These are phyloP conservation scores for Micractinium conductrix DNA, from an alignment of 139 green algal species.

Conservation along the genomic window DNA sequence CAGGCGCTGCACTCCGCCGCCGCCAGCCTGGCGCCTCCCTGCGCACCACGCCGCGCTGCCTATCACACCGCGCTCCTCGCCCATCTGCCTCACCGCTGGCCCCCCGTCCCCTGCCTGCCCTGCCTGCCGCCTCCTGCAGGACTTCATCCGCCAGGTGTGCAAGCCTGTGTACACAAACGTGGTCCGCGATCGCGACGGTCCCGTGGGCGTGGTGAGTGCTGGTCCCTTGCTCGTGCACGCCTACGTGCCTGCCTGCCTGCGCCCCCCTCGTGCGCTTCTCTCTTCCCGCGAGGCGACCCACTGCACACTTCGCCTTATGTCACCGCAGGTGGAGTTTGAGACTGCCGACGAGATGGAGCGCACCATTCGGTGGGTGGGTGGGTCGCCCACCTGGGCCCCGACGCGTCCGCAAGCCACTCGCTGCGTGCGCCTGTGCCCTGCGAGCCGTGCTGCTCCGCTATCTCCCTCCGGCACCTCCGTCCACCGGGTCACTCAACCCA, in stretches of 20 bases:
- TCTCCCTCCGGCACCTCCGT: neutral
- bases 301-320: too few relatives aligned
- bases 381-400: too few relatives aligned
- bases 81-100: neutral
- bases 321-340: slow-evolving; percentile 80
- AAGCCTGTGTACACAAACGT: slow-evolving; percentile 82
- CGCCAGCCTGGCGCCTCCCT: too few relatives aligned
- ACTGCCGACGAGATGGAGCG: slow-evolving; percentile 61
- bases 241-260: too few relatives aligned
- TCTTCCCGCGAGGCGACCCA: too few relatives aligned
- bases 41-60: too few relatives aligned
- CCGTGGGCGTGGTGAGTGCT: slow-evolving; percentile 66
- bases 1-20: too few relatives aligned
- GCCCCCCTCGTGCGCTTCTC: too few relatives aligned
- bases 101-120: too few relatives aligned
- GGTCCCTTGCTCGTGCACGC: too few relatives aligned
- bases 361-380: slow-evolving; percentile 41
- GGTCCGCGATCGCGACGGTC: slow-evolving; percentile 56
- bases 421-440: neutral
- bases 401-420: too few relatives aligned
- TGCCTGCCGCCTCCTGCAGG: slow-evolving; percentile 53
- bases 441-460: neutral
- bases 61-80: too few relatives aligned
- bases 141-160: slow-evolving; percentile 71
- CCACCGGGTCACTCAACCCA: neutral